Base-by-base conservation (phyloP, 2,329 filamentous ascomycete species). In the Didymella pinodella region DNA sequence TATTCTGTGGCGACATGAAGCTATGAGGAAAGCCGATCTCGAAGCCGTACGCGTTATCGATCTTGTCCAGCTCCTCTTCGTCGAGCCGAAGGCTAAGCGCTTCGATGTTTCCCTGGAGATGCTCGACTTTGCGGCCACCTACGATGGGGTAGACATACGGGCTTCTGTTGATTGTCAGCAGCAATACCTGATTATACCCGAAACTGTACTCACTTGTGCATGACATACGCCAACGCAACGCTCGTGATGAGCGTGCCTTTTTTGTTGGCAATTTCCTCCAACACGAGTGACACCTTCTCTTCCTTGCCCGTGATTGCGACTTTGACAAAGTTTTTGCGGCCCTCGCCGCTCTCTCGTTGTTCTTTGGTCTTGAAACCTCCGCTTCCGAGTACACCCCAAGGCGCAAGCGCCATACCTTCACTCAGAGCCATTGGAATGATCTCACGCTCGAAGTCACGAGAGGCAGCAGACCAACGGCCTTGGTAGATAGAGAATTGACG, bases 71-170 rank as follows among this genome's bases (percentile, higher is more conserved):
- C 44, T 93, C 88, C 55, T 88, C 82, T 0, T 80, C 72, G 0
- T 79, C 83, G 32, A 93, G 78, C 54, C 82, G 77, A 40, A 92
- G 77, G 1, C 79, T 81, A 36, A 93, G 79, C 0, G 88, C 88
- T 68, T 88, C 84, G 63, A 92, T 89, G 67, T 92, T 92, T 57
- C 82, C 82, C 70, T 88, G 84, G 43, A 93, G 78, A 70, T 93
- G 89, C 45, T 88, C 86, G 10, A 90, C 74, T 65, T 87, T 92
- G 11, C 89, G 83, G 0, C 88, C 88, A 7, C 90, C 90, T 4
- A 92, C 80, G 43, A 93, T 87, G 0, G 90, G 90, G 70, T 91
- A 91, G 14, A 92, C 87, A 67, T 91, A 86, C 0, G 88, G 85
- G 16, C 20, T 43, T 29, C 45, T 48, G 20, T 11, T n/a, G 16